phyloP scores from a whole-genome alignment of 163 green algal species.

The Dunaliella salina region DNA sequence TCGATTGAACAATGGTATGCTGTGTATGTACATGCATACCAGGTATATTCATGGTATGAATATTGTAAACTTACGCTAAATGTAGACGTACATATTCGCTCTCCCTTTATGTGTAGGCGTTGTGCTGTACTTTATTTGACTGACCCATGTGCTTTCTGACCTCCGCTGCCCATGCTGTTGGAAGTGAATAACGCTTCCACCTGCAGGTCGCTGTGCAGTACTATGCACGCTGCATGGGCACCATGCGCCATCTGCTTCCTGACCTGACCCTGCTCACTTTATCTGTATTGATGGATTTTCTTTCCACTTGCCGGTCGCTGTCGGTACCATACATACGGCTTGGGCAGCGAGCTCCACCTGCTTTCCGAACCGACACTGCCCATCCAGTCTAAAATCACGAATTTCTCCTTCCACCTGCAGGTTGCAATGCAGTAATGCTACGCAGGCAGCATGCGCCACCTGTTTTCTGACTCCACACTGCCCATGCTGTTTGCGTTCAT shows the following conservation, averaged over 20 bases:
- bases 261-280: constrained; percentile 75
- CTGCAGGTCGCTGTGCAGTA: constrained; percentile 30
- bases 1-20: no score
- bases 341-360: constrained; percentile 63
- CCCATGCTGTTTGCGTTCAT: constrained; percentile 66
- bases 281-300: constrained; percentile 58
- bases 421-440: no score
- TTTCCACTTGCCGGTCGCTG: constrained; percentile 30
- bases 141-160: no score
- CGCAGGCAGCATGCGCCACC: constrained; percentile 53
- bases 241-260: constrained; percentile 55
- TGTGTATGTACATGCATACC: no score
- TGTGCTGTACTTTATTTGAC: no score
- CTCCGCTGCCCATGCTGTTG: no score
- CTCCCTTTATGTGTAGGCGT: no score
- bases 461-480: constrained; percentile 73
- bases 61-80: no score
- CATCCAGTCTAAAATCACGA: constrained; percentile 64
- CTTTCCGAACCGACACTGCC: constrained; percentile 71
- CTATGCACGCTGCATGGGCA: constrained; percentile 51
- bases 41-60: no score
- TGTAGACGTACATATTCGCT: no score
- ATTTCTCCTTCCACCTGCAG: no score
- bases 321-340: constrained; percentile 36
- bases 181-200: no score